Base-by-base conservation (phyloP, 176 grass and related monocot genomes). In the Phoenix roebelenii region DNA sequence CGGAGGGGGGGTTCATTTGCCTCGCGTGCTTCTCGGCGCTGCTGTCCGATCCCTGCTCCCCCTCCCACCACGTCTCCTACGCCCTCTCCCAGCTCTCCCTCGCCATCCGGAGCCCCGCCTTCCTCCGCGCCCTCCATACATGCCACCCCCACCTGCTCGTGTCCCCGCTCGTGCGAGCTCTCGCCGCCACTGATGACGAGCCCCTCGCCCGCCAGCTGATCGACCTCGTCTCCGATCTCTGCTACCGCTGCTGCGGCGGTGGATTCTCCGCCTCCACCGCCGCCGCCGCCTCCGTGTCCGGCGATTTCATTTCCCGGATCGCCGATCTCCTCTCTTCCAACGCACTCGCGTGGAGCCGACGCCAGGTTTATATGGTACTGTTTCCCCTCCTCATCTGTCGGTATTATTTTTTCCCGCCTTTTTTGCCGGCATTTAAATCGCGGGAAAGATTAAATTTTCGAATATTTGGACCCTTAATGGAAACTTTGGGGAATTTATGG, bases 31-130 rank as follows among this genome's bases (percentile, higher is more conserved):
- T 78, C 51, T 80, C 78, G 29, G 61, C 77, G 1, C 83, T 96
- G 18, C 80, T 96, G 58, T 82, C 83, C 69, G 68, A 64, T 5
- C 56, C 77, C 32, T 66, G 76, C 64, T 70, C 80, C 57, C 77
- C 82, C 49, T 72, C 86, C 17, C 86, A 90, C 77, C 91, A 90
- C 80, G 74, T 96, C 72, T 83, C 91, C 68, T 85, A 87, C 60
- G 91, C 62, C 32, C 91, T 95, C 50, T 82, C 83, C 57, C 82
- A 69, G 58, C 77, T 95, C 71, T 87, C 91, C 53, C 44, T 84
- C 49, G 91, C 91, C 49, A 80, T 96, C 59, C 76, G 50, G 9
- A 16, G 16, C 14, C 49, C 60, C 64, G 50, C 49, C 53, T 62
- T 64, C 74, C 16, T 53, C 29, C 20, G 32, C 67, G 64, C 67